Conservation (phyloP, 2,329 filamentous ascomycete genomes). For the Eutypella sp. region DNA sequence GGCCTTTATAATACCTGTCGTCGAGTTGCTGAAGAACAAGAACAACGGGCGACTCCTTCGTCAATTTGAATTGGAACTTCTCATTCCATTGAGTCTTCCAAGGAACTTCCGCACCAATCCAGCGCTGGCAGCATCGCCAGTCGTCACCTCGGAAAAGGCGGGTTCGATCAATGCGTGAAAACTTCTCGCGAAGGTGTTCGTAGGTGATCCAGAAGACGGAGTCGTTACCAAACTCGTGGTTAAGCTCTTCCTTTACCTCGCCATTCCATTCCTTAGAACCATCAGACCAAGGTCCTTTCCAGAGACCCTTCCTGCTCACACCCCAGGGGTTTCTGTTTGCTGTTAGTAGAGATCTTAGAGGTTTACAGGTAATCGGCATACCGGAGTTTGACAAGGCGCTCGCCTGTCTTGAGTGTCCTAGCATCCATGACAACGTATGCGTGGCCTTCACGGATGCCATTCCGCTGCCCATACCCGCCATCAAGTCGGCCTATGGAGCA, state of each 20-base stretch:
- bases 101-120: constrained; percentile 57
- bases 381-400: constrained; percentile 53
- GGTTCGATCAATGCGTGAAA: constrained; percentile 56
- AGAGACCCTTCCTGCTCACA: constrained; percentile 50
- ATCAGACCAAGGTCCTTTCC: constrained; percentile 57
- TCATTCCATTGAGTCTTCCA: constrained; percentile 59
- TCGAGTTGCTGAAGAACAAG: constrained; percentile 59
- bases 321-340: constrained; percentile 52
- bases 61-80: constrained; percentile 54
- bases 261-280: constrained; percentile 58
- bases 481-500: constrained; percentile 61
- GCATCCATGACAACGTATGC: constrained; percentile 59
- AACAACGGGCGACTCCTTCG: constrained; percentile 52
- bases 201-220: constrained; percentile 62
- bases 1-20: constrained; percentile 55
- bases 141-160: constrained; percentile 54
- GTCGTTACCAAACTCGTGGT: constrained; percentile 56
- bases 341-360: constrained; percentile 6
- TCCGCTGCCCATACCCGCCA: constrained; percentile 55
- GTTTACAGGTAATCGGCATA: constrained; percentile 10
- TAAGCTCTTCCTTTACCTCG: constrained; percentile 52
- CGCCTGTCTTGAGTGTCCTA: constrained; percentile 44
- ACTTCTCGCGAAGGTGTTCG: constrained; percentile 58
- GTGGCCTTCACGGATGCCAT: constrained; percentile 54
- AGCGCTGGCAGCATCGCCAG: constrained; percentile 55